Base-by-base conservation (phyloP, 2,329 filamentous ascomycete species). In the Immersiporthe knoxdaviesiana region DNA sequence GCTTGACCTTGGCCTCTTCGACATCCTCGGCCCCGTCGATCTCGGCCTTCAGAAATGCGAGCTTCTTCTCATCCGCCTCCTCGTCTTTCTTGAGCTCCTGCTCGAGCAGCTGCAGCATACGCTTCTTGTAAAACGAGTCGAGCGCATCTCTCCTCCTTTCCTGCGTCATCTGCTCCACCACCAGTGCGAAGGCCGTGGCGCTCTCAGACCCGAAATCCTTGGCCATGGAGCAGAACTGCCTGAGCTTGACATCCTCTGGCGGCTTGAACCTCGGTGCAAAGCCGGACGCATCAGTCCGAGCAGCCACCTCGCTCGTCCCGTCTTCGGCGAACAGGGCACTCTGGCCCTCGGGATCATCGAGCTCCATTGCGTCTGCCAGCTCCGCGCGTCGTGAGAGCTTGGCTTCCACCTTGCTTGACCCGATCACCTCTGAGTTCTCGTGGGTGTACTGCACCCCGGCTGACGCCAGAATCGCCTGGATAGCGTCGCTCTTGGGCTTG, bases 371-470 rank as follows among this genome's bases (percentile, higher is more conserved):
- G 3, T 83, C 84, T 0, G 83, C 82, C 75, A 90, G 84, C 75
- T 91, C 89, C 5, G 95, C 96, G 56, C 88, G 89, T 27, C 90
- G 90, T 60, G 92, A 94, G 6, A 99, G 87, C 68, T 91, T 88
- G 72, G 92, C 91, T 80, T 99, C 96, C n/a, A 97, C 87, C 74
- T 91, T 93, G n/a, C 92, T 96, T 0, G 93, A 91, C 14, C 96
- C 96, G 68, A 99, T 88, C 18, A 99, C 94, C 79, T 99, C 94
- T 1, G 92, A 93, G 77, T 99, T 99, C 74, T 98, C 92, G 76
- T 99, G 96, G 0, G 94, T 97, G 78, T 99, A 99, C 76, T 96
- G 90, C 0, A 99, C 94, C 1, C 96, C 96, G 0, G 92, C 94
- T 10, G 90, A 89, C 2, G 92, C 89, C 1, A 99, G 87, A 71